Percentiles rank a stretch among this genome's conserved stretches.
phyloP scores from a whole-genome alignment of 2,329 filamentous ascomycete species.

The Colletotrichum viniferum region DNA sequence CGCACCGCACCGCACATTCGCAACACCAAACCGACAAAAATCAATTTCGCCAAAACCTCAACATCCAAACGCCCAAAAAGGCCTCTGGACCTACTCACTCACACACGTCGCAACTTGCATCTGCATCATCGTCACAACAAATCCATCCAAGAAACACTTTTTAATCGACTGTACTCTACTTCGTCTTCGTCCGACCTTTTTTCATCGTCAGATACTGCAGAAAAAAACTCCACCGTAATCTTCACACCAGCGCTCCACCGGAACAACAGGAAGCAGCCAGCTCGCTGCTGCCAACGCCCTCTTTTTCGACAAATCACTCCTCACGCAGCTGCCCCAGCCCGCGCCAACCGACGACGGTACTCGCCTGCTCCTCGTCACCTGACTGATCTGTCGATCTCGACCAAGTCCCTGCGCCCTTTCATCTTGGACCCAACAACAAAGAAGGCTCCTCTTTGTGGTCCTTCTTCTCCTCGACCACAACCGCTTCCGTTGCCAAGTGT shows the following conservation, averaged over 20 bases:
- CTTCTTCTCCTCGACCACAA: not conserved
- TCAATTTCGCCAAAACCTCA: not conserved
- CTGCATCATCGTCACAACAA: not conserved
- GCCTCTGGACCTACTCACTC: not conserved
- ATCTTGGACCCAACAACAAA: not conserved
- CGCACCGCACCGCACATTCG: constrained; percentile 4
- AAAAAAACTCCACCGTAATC: constrained; percentile 10
- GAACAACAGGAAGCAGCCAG: not conserved
- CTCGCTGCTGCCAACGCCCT: not conserved
- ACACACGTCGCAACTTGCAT: not conserved
- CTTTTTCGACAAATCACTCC: not conserved
- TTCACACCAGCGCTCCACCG: constrained; percentile 7
- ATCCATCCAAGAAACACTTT: constrained; percentile 27
- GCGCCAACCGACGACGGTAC: not conserved
- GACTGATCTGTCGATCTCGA: not conserved
- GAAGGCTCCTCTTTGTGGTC: constrained; percentile 10
- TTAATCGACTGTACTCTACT: constrained; percentile 42
- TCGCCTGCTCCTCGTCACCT: not conserved
- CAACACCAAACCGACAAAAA: constrained; percentile 3
- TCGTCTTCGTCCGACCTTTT: constrained; percentile 19
- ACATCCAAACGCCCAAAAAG: not conserved
- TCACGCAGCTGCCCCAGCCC: not conserved
- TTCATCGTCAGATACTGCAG: constrained; percentile 1
- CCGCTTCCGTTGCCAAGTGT: not conserved
- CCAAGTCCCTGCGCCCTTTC: not conserved